These are phyloP conservation scores for Polytrichum commune DNA, from an alignment of 225 moss, liverwort and hornwort species.

Conservation along the genomic window DNA sequence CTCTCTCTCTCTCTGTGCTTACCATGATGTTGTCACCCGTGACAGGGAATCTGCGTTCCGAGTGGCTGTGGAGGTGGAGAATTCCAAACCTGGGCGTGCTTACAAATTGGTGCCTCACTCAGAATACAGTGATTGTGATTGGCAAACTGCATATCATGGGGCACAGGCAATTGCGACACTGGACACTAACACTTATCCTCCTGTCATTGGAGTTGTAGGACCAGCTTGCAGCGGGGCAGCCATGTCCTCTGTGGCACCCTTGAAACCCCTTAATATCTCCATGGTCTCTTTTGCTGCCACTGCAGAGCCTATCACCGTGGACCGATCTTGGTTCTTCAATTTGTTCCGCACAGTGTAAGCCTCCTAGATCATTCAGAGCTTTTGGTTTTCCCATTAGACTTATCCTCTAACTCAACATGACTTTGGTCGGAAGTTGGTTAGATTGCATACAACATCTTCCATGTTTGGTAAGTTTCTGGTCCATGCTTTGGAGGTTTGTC, in stretches of 20 bases:
- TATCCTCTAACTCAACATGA: no score
- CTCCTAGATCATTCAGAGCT: not conserved
- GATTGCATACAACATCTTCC: no score
- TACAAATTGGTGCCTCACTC: slow-evolving; percentile 50
- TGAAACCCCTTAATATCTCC: slow-evolving; percentile 47
- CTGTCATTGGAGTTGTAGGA: slow-evolving; percentile 77
- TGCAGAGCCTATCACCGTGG: slow-evolving; percentile 57
- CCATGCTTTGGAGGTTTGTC: no score
- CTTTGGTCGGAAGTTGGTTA: no score
- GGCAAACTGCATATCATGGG: slow-evolving; percentile 46
- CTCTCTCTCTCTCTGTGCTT: no score
- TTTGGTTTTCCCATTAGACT: not conserved
- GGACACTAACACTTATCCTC: slow-evolving; percentile 30
- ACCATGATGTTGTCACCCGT: not conserved
- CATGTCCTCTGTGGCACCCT: slow-evolving; percentile 52
- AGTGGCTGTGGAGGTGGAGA: slow-evolving; percentile 81
- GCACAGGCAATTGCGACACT: slow-evolving; percentile 47
- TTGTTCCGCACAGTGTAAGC: slow-evolving; percentile 90
- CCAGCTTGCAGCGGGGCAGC: slow-evolving; percentile 85
- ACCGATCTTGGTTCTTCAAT: slow-evolving; percentile 52
- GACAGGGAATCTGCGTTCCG: slow-evolving; percentile 78
- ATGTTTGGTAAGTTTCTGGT: no score
- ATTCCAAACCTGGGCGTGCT: slow-evolving; percentile 31
- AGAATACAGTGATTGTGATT: slow-evolving; percentile 72
- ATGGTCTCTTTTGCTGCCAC: slow-evolving; percentile 87